Conservation (phyloP, 305 asterid species). For the Plantago coronopus region DNA sequence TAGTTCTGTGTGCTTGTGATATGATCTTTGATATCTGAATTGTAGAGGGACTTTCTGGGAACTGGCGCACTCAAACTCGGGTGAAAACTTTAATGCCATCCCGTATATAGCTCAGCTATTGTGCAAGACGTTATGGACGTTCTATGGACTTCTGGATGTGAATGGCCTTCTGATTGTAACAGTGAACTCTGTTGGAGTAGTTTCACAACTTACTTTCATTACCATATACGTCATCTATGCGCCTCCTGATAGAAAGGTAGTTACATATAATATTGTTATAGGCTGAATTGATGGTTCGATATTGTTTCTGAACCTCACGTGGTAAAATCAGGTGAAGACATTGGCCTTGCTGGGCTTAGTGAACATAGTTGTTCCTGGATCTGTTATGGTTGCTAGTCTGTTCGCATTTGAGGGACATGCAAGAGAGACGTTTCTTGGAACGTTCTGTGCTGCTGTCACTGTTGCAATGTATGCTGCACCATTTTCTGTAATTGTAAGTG, state of each 20-base stretch:
- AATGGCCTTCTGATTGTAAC: background rate
- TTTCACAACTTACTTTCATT: background rate
- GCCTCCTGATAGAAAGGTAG: too few relatives aligned
- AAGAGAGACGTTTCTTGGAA: background rate
- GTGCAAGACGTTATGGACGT: background rate
- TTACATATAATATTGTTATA: too few relatives aligned
- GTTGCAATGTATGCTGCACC: constrained; percentile 5
- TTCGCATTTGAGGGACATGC: background rate
- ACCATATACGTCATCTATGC: background rate
- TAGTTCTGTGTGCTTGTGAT: too few relatives aligned
- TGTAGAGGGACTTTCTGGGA: too few relatives aligned
- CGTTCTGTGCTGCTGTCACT: constrained; percentile 2
- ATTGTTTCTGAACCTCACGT: background rate
- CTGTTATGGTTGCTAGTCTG: background rate
- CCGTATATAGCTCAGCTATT: background rate
- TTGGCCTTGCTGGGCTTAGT: background rate
- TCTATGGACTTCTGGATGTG: background rate
- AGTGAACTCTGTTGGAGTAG: too few relatives aligned
- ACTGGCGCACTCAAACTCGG: too few relatives aligned
- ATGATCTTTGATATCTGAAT: too few relatives aligned
- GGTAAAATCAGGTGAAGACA: background rate
- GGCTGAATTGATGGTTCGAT: too few relatives aligned
- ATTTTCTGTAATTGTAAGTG: background rate
- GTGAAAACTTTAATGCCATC: too few relatives aligned
- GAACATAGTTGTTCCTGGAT: constrained; percentile 2